Evolutionary conservation across 78 protist species (phyloP), one percentile per base, ranked within the genome.

Genomic region (Dictyostelium firmibasis): DNA sequence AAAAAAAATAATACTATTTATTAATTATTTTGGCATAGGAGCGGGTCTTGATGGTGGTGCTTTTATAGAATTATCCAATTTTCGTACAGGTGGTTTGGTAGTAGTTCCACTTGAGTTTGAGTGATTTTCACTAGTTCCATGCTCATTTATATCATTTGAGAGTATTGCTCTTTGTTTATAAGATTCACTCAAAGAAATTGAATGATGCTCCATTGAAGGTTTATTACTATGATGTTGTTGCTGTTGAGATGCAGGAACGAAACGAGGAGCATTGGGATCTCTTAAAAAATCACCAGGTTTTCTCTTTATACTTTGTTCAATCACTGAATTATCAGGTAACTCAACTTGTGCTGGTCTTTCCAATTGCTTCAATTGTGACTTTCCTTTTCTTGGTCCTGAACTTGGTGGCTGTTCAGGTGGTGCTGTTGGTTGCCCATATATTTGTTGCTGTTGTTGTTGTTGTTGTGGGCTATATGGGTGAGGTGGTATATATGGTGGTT

Each of bases 261-360:
- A 72, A 27, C 79, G 38, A 33, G 79, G 79, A 3, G 79, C 79
- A 72, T 72, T 72, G 9, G 79, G 79, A 16, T 72, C 79, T 18
- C 44, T 31, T 13, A 72, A 18, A 6, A 72, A 72, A 3, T 72
- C 79, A 31, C 79, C 79, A 6, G 79, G 79, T 33, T 18, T 72
- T 72, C 79, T 31, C 18, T 33, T 13, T 33, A 72, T 33, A 33
- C 18, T 33, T 16, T 41, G 79, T 33, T 72, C 79, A 31, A 72
- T 72, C 9, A 72, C 0, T 27, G 38, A 29, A 13, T 31, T 18
- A 33, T 72, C 79, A 31, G 79, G 79, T 33, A 72, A 14, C 4
- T 27, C 79, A 13, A 72, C n/a, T 33, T 27, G 79, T 14, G 38
- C 7, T 4, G 79, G 79, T 77, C 83, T 41, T 25, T 41, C 83